Evolutionary conservation across 176 grass and related monocot genomes (phyloP).

Genomic region (Phyllostachys edulis): DNA sequence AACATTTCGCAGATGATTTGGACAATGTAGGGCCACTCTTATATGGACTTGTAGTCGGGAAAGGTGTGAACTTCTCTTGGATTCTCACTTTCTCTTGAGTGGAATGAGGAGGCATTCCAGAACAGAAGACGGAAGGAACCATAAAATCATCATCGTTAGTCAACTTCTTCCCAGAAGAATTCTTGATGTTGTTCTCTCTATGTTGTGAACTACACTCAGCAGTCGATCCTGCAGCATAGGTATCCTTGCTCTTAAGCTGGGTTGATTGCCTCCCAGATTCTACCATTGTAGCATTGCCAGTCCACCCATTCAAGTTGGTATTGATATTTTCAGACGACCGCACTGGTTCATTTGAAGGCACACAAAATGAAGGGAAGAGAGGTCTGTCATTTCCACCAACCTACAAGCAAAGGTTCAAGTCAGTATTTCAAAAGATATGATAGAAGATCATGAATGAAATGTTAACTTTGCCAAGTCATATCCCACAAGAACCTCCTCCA

Average conservation of each 20-base stretch:
- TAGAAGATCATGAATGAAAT: neutral
- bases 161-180: constrained; percentile 37
- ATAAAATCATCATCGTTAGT: constrained; percentile 65
- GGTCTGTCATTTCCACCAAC: constrained; percentile 44
- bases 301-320: constrained; percentile 24
- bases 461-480: neutral
- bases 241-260: constrained; percentile 38
- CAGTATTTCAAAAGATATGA: neutral
- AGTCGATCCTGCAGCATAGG: neutral
- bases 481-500: neutral
- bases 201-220: constrained; percentile 28
- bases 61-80: constrained; percentile 27
- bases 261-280: constrained; percentile 43
- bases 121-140: constrained; percentile 52
- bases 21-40: constrained; percentile 12
- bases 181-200: constrained; percentile 24
- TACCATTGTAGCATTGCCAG: constrained; percentile 16
- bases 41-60: constrained; percentile 12
- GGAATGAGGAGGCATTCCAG: constrained; percentile 25
- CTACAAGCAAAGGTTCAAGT: constrained; percentile 39
- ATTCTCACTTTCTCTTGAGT: constrained; percentile 25
- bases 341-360: constrained; percentile 43
- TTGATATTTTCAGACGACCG: constrained; percentile 43
- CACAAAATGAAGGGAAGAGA: constrained; percentile 54
- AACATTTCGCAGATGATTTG: constrained; percentile 30